A percentile compares a stretch with the other conserved stretches of the same genome.
phyloP scores from a whole-genome alignment of 73 alveolate species.

The Tetrahymena malaccensis region DNA sequence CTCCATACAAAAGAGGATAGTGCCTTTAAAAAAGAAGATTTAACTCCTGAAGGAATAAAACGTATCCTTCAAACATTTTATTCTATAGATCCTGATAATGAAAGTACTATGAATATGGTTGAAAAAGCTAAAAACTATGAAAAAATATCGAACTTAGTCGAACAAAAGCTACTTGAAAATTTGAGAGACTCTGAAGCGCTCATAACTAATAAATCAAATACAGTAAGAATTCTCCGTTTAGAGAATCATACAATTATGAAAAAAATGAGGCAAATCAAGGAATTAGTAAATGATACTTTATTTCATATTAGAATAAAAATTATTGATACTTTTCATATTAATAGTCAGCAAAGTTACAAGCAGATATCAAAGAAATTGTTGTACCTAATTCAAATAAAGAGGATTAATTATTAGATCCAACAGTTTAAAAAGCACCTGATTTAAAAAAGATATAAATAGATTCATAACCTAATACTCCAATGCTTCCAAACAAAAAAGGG shows the following conservation, averaged over 20 bases:
- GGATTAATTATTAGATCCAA: not conserved
- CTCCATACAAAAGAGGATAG: not conserved
- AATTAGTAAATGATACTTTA: not conserved
- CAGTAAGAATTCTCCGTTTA: not conserved
- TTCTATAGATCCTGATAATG: not conserved
- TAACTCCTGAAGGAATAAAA: not conserved
- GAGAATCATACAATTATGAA: not conserved
- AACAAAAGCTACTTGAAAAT: not conserved
- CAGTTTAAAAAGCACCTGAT: not conserved
- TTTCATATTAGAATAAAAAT: not conserved
- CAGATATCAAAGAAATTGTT: not conserved
- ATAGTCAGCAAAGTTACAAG: not conserved
- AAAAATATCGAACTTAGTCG: not conserved
- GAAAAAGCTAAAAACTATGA: not conserved
- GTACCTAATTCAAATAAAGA: not conserved
- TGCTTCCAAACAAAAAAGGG: not conserved
- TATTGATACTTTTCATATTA: not conserved
- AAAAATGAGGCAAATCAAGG: not conserved
- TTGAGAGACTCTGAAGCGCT: not conserved
- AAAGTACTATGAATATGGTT: not conserved
- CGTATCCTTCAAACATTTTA: not conserved
- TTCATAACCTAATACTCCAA: not conserved
- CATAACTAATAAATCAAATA: not conserved
- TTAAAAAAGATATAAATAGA: not conserved
- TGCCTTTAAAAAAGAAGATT: not conserved